Evolutionary conservation across 306 rosid genomes (phyloP).

Genomic region (Lupinus albus): DNA sequence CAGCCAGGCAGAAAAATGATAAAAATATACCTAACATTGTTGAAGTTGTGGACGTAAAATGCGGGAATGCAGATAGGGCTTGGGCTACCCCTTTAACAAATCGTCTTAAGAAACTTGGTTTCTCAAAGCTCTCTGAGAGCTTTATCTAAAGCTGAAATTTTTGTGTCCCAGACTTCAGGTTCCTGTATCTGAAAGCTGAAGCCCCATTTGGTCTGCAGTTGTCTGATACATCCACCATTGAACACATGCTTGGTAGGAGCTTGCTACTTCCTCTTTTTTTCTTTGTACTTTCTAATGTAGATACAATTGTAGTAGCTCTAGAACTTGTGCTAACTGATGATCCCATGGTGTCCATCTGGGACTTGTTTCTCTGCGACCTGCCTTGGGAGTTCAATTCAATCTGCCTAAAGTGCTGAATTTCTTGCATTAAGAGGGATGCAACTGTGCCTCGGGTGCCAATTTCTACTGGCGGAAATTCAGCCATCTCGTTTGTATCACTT

Average conservation of each 20-base stretch:
- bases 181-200: constrained; percentile 61
- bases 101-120: constrained; percentile 79
- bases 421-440: constrained; percentile 69
- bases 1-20: constrained; percentile 57
- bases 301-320: constrained; percentile 42
- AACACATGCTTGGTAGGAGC: constrained; percentile 68
- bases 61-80: constrained; percentile 69
- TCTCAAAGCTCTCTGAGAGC: constrained; percentile 83
- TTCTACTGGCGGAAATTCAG: constrained; percentile 50
- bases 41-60: constrained; percentile 83
- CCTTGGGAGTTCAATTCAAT: constrained; percentile 45
- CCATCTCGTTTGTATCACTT: constrained; percentile 46
- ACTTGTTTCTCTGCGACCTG: constrained; percentile 44
- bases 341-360: constrained; percentile 38
- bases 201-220: constrained; percentile 49
- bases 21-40: constrained; percentile 67
- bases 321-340: constrained; percentile 49
- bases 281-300: constrained; percentile 52
- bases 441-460: constrained; percentile 70
- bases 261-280: constrained; percentile 56
- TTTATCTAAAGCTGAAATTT: constrained; percentile 59
- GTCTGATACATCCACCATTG: constrained; percentile 67
- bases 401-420: constrained; percentile 63
- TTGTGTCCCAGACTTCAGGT: constrained; percentile 61
- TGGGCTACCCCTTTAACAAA: constrained; percentile 78